phyloP scores from a whole-genome alignment of 2,329 filamentous ascomycete species.

The Beauveria medogensis region DNA sequence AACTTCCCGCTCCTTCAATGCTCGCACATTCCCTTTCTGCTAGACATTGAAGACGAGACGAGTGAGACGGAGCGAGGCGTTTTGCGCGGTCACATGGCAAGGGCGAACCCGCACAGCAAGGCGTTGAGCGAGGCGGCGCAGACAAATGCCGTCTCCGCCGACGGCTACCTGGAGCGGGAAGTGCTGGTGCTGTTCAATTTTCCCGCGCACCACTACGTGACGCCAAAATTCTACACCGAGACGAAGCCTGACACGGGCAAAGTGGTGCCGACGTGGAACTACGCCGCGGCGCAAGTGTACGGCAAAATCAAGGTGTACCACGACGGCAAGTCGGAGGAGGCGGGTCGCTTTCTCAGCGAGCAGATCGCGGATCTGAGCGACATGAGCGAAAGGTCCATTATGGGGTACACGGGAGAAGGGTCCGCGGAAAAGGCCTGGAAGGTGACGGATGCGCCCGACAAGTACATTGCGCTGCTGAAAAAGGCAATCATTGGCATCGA shows the following conservation, averaged over 20 bases:
- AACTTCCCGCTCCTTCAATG: slow-evolving; percentile 44
- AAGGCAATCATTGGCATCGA: slow-evolving; percentile 55
- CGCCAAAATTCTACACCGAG: slow-evolving; percentile 58
- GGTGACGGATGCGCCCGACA: slow-evolving; percentile 47
- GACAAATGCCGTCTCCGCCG: slow-evolving; percentile 11
- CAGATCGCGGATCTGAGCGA: slow-evolving; percentile 46
- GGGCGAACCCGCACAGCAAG: slow-evolving; percentile 56
- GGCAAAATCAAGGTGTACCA: slow-evolving; percentile 47
- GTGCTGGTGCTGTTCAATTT: slow-evolving; percentile 56
- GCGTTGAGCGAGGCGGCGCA: slow-evolving; percentile 43
- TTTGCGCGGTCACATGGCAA: slow-evolving; percentile 55
- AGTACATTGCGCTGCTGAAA: slow-evolving; percentile 48
- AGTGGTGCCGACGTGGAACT: slow-evolving; percentile 66
- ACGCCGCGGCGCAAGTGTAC: slow-evolving; percentile 56
- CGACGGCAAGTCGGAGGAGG: slow-evolving; percentile 38
- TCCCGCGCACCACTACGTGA: slow-evolving; percentile 54
- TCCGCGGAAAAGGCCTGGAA: slow-evolving; percentile 39
- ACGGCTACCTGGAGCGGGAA: slow-evolving; percentile 37
- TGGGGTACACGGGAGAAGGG: slow-evolving; percentile 38
- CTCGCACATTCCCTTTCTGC: slow-evolving; percentile 52
- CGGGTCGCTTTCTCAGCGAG: slow-evolving; percentile 37
- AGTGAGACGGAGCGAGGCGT: slow-evolving; percentile 32
- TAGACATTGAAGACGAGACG: slow-evolving; percentile 39
- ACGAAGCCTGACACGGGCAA: slow-evolving; percentile 58
- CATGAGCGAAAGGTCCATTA: slow-evolving; percentile 44